Percentiles rank a stretch among this genome's conserved stretches.
These are phyloP conservation scores for Collybia nuda DNA, from an alignment of 768 basidiomycete species.

Conservation along the genomic window DNA sequence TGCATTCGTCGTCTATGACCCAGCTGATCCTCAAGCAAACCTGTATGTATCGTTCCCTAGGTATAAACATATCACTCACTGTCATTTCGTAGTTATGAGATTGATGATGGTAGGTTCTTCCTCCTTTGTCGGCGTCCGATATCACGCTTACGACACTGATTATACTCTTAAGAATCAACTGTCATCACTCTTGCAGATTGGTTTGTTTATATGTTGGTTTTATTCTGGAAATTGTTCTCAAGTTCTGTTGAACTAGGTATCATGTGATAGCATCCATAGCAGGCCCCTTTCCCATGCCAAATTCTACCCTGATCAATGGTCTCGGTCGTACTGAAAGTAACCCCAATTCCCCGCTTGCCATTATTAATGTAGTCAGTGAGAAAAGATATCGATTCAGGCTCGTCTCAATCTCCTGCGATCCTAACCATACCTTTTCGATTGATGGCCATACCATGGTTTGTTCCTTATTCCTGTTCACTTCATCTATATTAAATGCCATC, in stretches of 20 bases:
- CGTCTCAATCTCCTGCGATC: slow-evolving; percentile 49
- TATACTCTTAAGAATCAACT: slow-evolving; percentile 29
- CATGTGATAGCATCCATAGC: slow-evolving; percentile 25
- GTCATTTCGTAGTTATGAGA: slow-evolving; percentile 8
- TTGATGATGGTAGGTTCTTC: slow-evolving; percentile 6
- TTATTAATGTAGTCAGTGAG: slow-evolving; percentile 40
- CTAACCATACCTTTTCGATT: slow-evolving; percentile 42
- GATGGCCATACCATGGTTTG: slow-evolving; percentile 34
- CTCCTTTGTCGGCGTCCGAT: neutral
- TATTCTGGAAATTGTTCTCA: neutral
- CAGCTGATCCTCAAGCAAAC: slow-evolving; percentile 26
- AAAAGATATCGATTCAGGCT: slow-evolving; percentile 56
- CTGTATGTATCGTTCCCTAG: slow-evolving; percentile 22
- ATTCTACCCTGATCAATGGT: slow-evolving; percentile 55
- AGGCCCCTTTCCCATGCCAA: slow-evolving; percentile 15
- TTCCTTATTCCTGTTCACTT: slow-evolving; percentile 7
- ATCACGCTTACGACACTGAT: neutral
- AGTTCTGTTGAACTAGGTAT: slow-evolving; percentile 26
- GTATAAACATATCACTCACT: too few species aligned
- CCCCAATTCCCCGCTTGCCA: slow-evolving; percentile 35
- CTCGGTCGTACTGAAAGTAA: slow-evolving; percentile 44
- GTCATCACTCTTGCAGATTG: slow-evolving; percentile 39
- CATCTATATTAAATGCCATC: slow-evolving; percentile 5
- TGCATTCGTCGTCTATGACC: slow-evolving; percentile 36
- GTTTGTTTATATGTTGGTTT: slow-evolving; percentile 14